Conservation (phyloP, 805 yeast genomes). For the Torulaspora indica region DNA sequence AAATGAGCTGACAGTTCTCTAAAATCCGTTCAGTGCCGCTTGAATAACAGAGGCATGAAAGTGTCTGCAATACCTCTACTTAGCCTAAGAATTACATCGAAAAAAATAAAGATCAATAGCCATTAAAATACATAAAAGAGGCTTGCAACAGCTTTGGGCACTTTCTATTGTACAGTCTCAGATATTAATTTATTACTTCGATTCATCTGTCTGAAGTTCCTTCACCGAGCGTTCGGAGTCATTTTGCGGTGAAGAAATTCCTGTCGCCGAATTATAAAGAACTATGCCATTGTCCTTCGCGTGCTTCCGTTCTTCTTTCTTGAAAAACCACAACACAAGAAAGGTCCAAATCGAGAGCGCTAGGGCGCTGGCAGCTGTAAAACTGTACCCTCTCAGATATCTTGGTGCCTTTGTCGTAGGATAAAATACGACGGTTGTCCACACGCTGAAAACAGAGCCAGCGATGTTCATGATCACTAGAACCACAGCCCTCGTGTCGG, state of each 20-base stretch:
- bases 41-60: too few relatives aligned
- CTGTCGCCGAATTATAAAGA: constrained; percentile 22
- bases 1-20: too few relatives aligned
- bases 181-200: neutral
- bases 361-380: constrained; percentile 38
- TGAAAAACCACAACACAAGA: constrained; percentile 35
- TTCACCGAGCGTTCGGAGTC: neutral
- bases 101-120: too few relatives aligned
- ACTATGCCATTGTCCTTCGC: constrained; percentile 40
- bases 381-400: constrained; percentile 49
- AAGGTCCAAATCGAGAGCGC: constrained; percentile 27
- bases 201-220: neutral
- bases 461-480: constrained; percentile 48
- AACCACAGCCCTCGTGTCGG: constrained; percentile 48
- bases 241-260: neutral
- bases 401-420: constrained; percentile 52
- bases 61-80: too few relatives aligned
- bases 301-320: constrained; percentile 37
- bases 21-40: too few relatives aligned
- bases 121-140: too few relatives aligned
- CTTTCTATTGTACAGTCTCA: too few relatives aligned
- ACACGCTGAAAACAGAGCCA: constrained; percentile 52
- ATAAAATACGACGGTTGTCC: constrained; percentile 45
- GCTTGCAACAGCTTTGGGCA: too few relatives aligned
- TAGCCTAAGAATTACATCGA: too few relatives aligned